Percentiles rank a stretch among this genome's conserved stretches.
These are phyloP conservation scores for Selaginella tamariscina DNA, from an alignment of 75 land plant species.

Conservation along the genomic window DNA sequence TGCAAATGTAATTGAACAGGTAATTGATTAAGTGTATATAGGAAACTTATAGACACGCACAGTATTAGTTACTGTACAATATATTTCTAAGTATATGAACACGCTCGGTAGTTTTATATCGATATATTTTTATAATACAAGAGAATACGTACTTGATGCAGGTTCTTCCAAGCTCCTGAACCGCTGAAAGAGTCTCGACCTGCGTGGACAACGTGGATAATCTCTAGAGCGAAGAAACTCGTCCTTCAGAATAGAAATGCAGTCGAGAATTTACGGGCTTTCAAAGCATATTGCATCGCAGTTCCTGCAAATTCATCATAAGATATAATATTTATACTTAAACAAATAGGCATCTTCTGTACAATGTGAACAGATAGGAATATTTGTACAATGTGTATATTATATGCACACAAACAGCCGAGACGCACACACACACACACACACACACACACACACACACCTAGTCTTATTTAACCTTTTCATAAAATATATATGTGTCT, in stretches of 20 bases:
- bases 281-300: conserved; percentile 85
- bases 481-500: no score
- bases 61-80: no score
- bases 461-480: no score
- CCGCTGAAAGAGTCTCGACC: conserved; percentile 86
- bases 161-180: conserved; percentile 91
- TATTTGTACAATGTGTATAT: not conserved
- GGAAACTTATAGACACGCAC: no score
- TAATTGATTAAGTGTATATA: no score
- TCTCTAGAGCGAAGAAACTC: conserved; percentile 95
- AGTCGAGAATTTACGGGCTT: conserved; percentile 68
- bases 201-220: conserved; percentile 94
- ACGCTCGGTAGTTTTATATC: no score
- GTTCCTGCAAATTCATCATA: conserved; percentile 33
- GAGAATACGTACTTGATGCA: conserved; percentile 73
- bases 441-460: no score
- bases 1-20: no score
- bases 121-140: no score
- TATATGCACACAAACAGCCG: not conserved
- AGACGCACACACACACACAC: no score
- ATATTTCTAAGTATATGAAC: no score
- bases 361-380: not conserved
- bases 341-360: not conserved
- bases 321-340: conserved; percentile 8
- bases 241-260: conserved; percentile 87